Evolutionary conservation across 208 protist species (phyloP).

Genomic region (Lotmaria passim): DNA sequence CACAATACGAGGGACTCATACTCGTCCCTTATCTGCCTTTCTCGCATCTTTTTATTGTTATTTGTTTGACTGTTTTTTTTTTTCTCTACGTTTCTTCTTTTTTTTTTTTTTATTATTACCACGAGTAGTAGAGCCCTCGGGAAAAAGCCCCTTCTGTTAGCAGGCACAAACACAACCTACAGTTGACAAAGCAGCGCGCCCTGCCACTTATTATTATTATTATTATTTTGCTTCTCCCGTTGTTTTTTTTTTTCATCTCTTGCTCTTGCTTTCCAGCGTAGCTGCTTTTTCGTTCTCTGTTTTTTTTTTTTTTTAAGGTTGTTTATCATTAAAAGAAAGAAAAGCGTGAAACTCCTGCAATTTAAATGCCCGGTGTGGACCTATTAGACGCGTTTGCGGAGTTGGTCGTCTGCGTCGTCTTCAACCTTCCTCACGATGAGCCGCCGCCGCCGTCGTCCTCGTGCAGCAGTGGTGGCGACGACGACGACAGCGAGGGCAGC

Average conservation of each 20-base stretch:
- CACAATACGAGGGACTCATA: too few species aligned
- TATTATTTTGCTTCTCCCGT: neutral
- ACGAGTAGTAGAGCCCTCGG: too few species aligned
- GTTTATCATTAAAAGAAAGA: too few species aligned
- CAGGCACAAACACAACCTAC: too few species aligned
- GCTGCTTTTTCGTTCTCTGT: too few species aligned
- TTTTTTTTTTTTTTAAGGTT: too few species aligned
- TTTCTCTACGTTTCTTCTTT: neutral
- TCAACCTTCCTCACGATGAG: conserved; percentile 48
- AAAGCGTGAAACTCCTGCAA: too few species aligned
- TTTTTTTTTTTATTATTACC: too few species aligned
- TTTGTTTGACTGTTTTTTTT: conserved; percentile 1
- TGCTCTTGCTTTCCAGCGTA: neutral
- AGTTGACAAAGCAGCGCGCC: too few species aligned
- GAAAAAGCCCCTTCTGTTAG: too few species aligned
- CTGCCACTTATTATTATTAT: too few species aligned
- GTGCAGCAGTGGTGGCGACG: conserved; percentile 16
- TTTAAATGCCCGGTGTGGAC: conserved; percentile 68
- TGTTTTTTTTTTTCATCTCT: conserved; percentile 2
- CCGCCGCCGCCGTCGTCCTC: neutral
- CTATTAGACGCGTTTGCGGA: conserved; percentile 74
- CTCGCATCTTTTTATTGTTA: neutral
- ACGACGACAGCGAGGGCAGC: conserved; percentile 14
- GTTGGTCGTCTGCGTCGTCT: conserved; percentile 67
- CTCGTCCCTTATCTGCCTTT: too few species aligned